phyloP scores from a whole-genome alignment of 441 rosid genomes.

The Adansonia rubrostipa region DNA sequence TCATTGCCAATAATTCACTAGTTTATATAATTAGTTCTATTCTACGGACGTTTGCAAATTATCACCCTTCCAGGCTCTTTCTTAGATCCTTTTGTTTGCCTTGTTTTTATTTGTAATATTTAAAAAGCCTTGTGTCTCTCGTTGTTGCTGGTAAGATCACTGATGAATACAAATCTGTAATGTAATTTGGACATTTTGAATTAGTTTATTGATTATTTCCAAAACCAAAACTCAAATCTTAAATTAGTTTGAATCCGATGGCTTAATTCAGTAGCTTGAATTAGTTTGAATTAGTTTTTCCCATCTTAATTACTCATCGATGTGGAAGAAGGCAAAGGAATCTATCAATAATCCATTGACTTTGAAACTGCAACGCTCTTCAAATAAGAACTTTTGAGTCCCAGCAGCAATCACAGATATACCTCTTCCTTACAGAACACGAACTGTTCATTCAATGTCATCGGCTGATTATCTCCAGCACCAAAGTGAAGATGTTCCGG shows the following conservation, averaged over 20 bases:
- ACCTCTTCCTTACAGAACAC: too few relatives aligned
- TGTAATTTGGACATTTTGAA: constrained; percentile 32
- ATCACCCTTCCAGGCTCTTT: constrained; percentile 8
- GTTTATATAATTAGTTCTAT: not conserved
- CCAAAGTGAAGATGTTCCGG: too few relatives aligned
- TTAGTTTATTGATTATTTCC: constrained; percentile 22
- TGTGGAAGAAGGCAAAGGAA: not conserved
- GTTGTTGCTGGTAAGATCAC: constrained; percentile 31
- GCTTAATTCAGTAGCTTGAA: not conserved
- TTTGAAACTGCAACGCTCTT: not conserved
- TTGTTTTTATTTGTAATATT: constrained; percentile 36
- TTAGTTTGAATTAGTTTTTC: too few relatives aligned
- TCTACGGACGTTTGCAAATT: constrained; percentile 4
- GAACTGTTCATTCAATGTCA: too few relatives aligned
- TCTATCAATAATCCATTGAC: not conserved
- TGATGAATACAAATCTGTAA: constrained; percentile 17
- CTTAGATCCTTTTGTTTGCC: constrained; percentile 27
- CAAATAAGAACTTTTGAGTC: not conserved
- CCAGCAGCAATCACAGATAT: not conserved
- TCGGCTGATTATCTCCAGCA: too few relatives aligned
- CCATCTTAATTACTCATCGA: too few relatives aligned
- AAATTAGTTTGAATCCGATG: not conserved
- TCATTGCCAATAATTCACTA: not conserved
- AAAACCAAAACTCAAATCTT: not conserved
- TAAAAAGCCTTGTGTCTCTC: constrained; percentile 18